Percentiles rank a stretch among this genome's conserved stretches.
Conservation (phyloP, 2,329 filamentous ascomycete species). For the Zasmidium citrigriseum region DNA sequence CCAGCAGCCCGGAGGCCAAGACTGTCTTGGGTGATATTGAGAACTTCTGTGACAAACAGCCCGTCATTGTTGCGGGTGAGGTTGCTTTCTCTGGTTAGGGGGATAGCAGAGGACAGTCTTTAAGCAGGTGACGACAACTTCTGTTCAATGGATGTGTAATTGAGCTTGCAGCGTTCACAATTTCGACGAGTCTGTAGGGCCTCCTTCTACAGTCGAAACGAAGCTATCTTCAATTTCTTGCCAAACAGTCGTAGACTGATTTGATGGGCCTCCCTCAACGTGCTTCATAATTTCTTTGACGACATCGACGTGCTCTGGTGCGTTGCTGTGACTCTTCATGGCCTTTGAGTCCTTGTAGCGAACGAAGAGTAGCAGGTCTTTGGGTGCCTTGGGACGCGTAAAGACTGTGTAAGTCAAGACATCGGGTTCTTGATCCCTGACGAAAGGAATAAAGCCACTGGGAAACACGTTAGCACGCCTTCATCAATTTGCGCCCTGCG, state of each 20-base stretch:
- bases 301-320: slow-evolving; percentile 26
- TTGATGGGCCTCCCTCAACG: slow-evolving; percentile 16
- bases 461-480: slow-evolving; percentile 3
- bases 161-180: not conserved
- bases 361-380: slow-evolving; percentile 28
- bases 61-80: slow-evolving; percentile 33
- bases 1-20: slow-evolving; percentile 22
- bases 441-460: slow-evolving; percentile 13
- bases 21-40: slow-evolving; percentile 34
- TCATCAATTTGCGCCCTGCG: not conserved
- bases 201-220: slow-evolving; percentile 16
- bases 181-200: slow-evolving; percentile 4
- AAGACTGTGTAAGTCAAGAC: slow-evolving; percentile 30
- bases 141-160: not conserved
- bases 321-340: slow-evolving; percentile 19
- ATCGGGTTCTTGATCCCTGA: slow-evolving; percentile 22
- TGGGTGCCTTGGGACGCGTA: slow-evolving; percentile 26
- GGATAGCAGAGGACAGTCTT: not conserved
- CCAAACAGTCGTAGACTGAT: slow-evolving; percentile 27
- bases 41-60: slow-evolving; percentile 40
- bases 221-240: slow-evolving; percentile 33
- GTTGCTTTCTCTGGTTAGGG: slow-evolving; percentile 17
- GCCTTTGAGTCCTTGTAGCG: slow-evolving; percentile 23
- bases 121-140: not conserved
- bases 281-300: slow-evolving; percentile 24